Conservation (phyloP, 2,329 filamentous ascomycete species). For the Sporothrix humicola region DNA sequence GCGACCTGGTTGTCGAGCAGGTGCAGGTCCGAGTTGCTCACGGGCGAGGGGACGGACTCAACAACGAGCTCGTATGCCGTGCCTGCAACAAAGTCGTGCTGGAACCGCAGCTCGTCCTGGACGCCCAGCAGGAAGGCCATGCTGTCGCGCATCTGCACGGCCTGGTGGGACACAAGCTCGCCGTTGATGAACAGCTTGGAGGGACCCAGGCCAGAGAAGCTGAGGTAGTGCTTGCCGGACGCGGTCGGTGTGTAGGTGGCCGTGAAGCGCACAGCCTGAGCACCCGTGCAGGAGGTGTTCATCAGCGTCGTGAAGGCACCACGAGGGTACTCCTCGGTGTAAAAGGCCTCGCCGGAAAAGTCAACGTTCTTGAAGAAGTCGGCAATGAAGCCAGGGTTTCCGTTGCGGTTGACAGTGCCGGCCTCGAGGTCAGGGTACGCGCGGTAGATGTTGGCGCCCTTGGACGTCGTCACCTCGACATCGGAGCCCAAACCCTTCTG, state of each 20-base stretch:
- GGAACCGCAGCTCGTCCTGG: constrained; percentile 60
- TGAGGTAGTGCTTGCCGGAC: constrained; percentile 66
- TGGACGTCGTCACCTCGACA: constrained; percentile 44
- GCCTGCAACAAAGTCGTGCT: constrained; percentile 54
- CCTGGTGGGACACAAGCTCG: constrained; percentile 69
- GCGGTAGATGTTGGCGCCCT: constrained; percentile 59
- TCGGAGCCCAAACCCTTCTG: constrained; percentile 52
- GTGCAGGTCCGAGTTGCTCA: constrained; percentile 57
- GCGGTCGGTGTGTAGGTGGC: constrained; percentile 65
- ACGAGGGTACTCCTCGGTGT: constrained; percentile 50
- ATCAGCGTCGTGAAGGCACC: constrained; percentile 33
- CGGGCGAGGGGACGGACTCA: constrained; percentile 59
- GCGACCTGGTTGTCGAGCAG: constrained; percentile 64
- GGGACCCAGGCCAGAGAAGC: constrained; percentile 69
- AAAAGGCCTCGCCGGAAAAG: constrained; percentile 54
- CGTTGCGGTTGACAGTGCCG: constrained; percentile 4
- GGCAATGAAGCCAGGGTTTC: constrained; percentile 5
- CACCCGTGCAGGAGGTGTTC: constrained; percentile 56
- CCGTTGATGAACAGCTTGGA: constrained; percentile 69
- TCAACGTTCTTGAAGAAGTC: constrained; percentile 19
- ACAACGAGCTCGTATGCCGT: constrained; percentile 60
- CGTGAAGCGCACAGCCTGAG: constrained; percentile 62
- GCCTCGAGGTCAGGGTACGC: constrained; percentile 60
- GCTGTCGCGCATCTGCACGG: constrained; percentile 64
- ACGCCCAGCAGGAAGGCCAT: constrained; percentile 64